Conservation (phyloP, 1,284 basidiomycete species). For the Calocybe gambosa region DNA sequence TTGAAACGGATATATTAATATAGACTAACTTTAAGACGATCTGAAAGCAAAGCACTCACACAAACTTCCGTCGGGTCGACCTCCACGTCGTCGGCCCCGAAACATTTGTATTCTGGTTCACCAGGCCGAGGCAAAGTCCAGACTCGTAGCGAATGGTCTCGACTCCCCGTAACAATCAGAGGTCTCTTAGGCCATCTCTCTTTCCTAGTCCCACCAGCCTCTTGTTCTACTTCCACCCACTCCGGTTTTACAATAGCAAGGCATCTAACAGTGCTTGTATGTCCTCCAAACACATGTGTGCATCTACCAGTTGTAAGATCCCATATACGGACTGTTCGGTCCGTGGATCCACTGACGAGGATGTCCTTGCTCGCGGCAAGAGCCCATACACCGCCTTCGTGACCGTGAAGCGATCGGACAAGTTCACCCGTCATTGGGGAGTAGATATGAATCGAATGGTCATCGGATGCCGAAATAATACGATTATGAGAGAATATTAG, state of each 20-base stretch:
- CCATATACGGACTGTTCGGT: slow-evolving; percentile 93
- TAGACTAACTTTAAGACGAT: too few species aligned
- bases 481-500: slow-evolving; percentile 89
- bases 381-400: slow-evolving; percentile 96
- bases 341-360: slow-evolving; percentile 90
- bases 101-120: slow-evolving; percentile 72
- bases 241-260: slow-evolving; percentile 88
- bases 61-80: slow-evolving; percentile 64
- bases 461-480: slow-evolving; percentile 92
- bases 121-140: slow-evolving; percentile 82
- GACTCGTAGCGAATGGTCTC: slow-evolving; percentile 85
- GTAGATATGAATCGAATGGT: slow-evolving; percentile 91
- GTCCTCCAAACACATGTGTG: slow-evolving; percentile 88
- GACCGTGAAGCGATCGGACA: slow-evolving; percentile 73
- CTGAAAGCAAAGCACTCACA: too few species aligned
- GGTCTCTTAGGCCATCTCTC: slow-evolving; percentile 83
- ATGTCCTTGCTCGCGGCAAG: slow-evolving; percentile 79
- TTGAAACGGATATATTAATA: slow-evolving; percentile 21
- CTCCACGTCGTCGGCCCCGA: slow-evolving; percentile 61
- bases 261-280: slow-evolving; percentile 90
- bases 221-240: slow-evolving; percentile 63
- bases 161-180: slow-evolving; percentile 88
- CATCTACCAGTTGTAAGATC: slow-evolving; percentile 74
- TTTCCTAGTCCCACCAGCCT: slow-evolving; percentile 48
- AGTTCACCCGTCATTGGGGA: slow-evolving; percentile 76